phyloP scores from a whole-genome alignment of 192 early-diverging fungal species.

The Coemansia aciculifera region DNA sequence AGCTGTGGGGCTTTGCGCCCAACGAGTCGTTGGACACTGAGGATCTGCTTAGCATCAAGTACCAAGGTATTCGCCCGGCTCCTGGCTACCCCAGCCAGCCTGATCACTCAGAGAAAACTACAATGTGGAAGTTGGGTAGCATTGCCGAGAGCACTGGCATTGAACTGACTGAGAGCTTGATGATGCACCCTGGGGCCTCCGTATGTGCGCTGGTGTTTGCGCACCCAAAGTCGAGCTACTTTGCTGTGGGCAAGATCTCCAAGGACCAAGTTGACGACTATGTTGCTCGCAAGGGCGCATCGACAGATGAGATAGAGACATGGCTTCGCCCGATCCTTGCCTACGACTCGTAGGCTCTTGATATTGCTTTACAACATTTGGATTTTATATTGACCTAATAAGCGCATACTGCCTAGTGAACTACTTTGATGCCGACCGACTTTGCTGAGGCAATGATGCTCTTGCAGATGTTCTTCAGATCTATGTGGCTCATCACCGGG shows the following conservation, averaged over 20 bases:
- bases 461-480: slow-evolving; percentile 68
- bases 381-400: not conserved
- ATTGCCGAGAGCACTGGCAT: slow-evolving; percentile 81
- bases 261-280: slow-evolving; percentile 89
- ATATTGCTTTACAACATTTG: not conserved
- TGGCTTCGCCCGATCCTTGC: slow-evolving; percentile 75
- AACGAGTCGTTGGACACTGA: slow-evolving; percentile 70
- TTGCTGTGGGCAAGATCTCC: slow-evolving; percentile 93
- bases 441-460: slow-evolving; percentile 75
- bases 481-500: slow-evolving; percentile 69
- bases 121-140: slow-evolving; percentile 89
- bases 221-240: slow-evolving; percentile 79
- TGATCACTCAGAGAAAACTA: slow-evolving; percentile 90
- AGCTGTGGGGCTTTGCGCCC: slow-evolving; percentile 86
- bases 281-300: slow-evolving; percentile 66
- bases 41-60: slow-evolving; percentile 88
- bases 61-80: slow-evolving; percentile 93
- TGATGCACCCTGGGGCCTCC: slow-evolving; percentile 90
- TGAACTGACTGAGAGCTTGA: slow-evolving; percentile 86
- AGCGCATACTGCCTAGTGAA: slow-evolving; percentile 54
- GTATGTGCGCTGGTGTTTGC: slow-evolving; percentile 80
- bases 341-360: slow-evolving; percentile 52
- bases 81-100: slow-evolving; percentile 95
- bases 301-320: slow-evolving; percentile 66
- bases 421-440: slow-evolving; percentile 84